phyloP scores from a whole-genome alignment of 192 early-diverging fungal genomes.

The Entophlyctis luteolus region DNA sequence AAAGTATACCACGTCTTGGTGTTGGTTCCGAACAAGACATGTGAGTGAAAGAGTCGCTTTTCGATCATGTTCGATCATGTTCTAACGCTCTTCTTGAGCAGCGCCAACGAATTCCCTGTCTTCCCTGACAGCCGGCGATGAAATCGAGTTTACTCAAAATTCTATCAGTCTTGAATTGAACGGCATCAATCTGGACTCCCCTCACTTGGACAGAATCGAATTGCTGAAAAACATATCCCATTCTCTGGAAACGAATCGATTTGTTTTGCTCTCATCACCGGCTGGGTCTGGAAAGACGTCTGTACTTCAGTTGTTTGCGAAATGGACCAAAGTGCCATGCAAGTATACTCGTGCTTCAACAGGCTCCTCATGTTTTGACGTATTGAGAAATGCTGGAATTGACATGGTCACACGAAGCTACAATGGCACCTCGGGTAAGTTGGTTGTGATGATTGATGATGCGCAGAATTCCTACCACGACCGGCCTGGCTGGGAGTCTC shows the following conservation, averaged over 20 bases:
- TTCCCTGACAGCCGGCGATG: not conserved
- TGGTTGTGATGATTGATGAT: not conserved
- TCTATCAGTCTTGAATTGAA: not conserved
- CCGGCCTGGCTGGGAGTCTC: not conserved
- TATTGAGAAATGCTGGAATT: not conserved
- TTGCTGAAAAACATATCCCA: not conserved
- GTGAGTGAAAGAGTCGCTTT: not conserved
- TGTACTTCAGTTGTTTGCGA: not conserved
- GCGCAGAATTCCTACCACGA: not conserved
- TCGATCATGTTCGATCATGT: not conserved
- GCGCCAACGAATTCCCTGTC: not conserved
- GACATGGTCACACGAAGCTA: not conserved
- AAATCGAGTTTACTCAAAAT: not conserved
- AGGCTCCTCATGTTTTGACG: not conserved
- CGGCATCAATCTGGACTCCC: not conserved
- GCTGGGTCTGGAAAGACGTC: slow-evolving; percentile 12
- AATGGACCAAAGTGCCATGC: not conserved
- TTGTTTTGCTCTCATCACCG: not conserved
- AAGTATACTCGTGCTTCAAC: not conserved
- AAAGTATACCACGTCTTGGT: slow-evolving; percentile 3
- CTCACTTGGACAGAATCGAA: not conserved
- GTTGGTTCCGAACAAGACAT: not conserved
- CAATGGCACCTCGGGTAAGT: not conserved
- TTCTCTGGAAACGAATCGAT: not conserved
- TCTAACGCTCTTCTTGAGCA: not conserved